Evolutionary conservation across 202 grass and related monocot species (phyloP), one percentile per base, ranked within the genome.

Genomic region (Panicum hallii): DNA sequence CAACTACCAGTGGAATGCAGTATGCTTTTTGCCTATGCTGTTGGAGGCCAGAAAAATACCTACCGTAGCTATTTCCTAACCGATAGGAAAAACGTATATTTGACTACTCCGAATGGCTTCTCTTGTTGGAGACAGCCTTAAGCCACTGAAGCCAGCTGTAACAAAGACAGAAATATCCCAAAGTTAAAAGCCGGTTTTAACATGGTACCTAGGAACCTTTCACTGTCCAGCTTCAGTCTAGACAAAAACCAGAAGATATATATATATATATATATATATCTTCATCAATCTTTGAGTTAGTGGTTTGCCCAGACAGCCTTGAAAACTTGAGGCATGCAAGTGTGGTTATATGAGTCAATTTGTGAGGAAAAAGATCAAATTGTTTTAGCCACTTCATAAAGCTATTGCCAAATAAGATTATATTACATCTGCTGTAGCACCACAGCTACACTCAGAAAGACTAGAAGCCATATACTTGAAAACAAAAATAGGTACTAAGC

Each of bases 401-500:
- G 38, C 30, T 38, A 42, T n/a, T 15, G 38, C 3, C 36, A 77
- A 61, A 61, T 61, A 26, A 61, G 74, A 60, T 60, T 54, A 60
- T 60, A 42, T 22, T 40, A 40, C 50, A 20, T 41, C 52, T 40
- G 10, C 11, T 57, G 74, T 61, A 45, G 8, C 56, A 62, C 26
- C 45, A 70, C 8, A 70, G 36, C 8, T 49, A 26, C 53, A 20
- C 30, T 84, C 28, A 16, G 54, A 70, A 11, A 12, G 30, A 41
- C 22, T 40, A 72, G 16, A 60, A 71, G 3, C 17, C 13, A 49
- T 60, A 63, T 58, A 69, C 11, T 70, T 34, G 41, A 69, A 26
- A 69, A 40, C 34, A 62, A 49, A 60, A 85, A 70, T 15, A 61
- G 64, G 74, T 13, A 32, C 30, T 40, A 50, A 61, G 12, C 42